These are phyloP conservation scores for Acer negundo DNA, from an alignment of 345 rosid species.

Conservation along the genomic window DNA sequence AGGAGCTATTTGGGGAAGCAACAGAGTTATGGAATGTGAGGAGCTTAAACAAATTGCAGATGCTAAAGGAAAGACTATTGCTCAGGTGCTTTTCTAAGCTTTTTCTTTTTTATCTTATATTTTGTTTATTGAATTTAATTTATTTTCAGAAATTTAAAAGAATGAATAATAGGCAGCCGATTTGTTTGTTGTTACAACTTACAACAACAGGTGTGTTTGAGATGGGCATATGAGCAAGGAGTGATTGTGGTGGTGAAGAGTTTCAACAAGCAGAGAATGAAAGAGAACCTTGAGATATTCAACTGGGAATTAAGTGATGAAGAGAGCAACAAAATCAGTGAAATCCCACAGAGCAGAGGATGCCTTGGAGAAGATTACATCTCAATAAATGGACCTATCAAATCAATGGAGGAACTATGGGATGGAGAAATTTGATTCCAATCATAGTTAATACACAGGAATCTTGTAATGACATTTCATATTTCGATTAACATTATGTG, in stretches of 20 bases:
- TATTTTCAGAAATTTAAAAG: no score
- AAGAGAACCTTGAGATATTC: constrained; percentile 58
- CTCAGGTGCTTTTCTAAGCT: constrained; percentile 50
- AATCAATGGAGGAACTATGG: constrained; percentile 43
- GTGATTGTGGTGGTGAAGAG: constrained; percentile 55
- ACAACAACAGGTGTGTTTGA: constrained; percentile 48
- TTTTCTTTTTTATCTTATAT: not conserved
- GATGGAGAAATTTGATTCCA: constrained; percentile 43
- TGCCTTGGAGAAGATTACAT: constrained; percentile 32
- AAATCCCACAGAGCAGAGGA: constrained; percentile 51
- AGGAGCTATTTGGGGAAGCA: constrained; percentile 71
- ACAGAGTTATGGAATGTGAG: constrained; percentile 59
- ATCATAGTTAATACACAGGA: not conserved
- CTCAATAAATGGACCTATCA: constrained; percentile 39
- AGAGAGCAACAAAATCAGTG: constrained; percentile 42
- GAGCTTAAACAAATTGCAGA: constrained; percentile 66
- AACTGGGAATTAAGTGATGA: constrained; percentile 53
- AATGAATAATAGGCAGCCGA: not conserved
- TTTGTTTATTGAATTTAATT: not conserved
- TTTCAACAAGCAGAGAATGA: constrained; percentile 55
- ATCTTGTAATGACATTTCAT: not conserved
- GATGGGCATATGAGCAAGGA: constrained; percentile 67
- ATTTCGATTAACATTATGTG: not conserved
- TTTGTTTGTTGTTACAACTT: no score
- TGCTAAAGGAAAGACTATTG: constrained; percentile 66